These are phyloP conservation scores for Nemania sp. DNA, from an alignment of 2,329 filamentous ascomycete species.

Conservation along the genomic window DNA sequence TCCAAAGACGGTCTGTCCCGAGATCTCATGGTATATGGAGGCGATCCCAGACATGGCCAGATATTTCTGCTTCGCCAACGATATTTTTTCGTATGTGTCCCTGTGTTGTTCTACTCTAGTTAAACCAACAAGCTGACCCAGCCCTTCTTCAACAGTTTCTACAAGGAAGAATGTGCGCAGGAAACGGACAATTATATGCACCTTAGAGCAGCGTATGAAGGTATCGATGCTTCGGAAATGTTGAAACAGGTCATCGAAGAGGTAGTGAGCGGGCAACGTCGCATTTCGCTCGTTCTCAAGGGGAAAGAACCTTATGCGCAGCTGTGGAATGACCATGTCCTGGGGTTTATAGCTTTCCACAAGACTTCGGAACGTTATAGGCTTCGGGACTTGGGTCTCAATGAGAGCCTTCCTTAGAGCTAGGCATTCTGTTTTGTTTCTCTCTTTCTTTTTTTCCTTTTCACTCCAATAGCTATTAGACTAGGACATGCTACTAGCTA, in stretches of 20 bases:
- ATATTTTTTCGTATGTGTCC: conserved; percentile 47
- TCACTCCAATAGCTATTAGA: neutral
- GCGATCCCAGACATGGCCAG: conserved; percentile 44
- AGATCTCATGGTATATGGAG: conserved; percentile 45
- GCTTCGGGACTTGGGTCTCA: conserved; percentile 36
- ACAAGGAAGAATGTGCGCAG: conserved; percentile 47
- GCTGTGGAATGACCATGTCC: conserved; percentile 41
- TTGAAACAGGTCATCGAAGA: conserved; percentile 36
- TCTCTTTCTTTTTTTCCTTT: too few relatives aligned
- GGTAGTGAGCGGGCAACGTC: conserved; percentile 30
- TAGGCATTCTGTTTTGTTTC: too few relatives aligned
- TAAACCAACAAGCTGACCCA: neutral
- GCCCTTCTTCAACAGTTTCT: conserved; percentile 41
- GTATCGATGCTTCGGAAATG: conserved; percentile 20
- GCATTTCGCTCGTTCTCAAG: conserved; percentile 38
- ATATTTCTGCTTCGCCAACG: conserved; percentile 45
- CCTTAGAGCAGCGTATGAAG: conserved; percentile 40
- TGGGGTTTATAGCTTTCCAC: conserved; percentile 45
- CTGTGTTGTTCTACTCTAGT: too few relatives aligned
- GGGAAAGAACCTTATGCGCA: conserved; percentile 39
- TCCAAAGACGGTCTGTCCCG: conserved; percentile 43
- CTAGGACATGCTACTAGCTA: neutral
- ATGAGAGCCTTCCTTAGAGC: conserved; percentile 11
- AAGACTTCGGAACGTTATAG: conserved; percentile 35
- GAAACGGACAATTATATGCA: conserved; percentile 47